Evolutionary conservation across 2,329 filamentous ascomycete genomes (phyloP).

Genomic region (Epichloe sp.): DNA sequence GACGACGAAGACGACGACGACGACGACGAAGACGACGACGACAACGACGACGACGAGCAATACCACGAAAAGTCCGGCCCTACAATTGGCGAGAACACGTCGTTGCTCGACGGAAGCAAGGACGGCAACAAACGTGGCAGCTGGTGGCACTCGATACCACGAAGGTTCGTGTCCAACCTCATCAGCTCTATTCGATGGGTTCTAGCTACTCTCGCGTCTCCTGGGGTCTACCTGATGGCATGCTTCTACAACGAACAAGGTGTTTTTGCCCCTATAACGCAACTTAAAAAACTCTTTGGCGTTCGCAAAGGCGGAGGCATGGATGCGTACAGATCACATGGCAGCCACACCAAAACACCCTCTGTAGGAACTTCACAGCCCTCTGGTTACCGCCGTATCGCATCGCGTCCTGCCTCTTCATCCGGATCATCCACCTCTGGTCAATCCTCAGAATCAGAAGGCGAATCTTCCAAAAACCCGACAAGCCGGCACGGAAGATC

Average conservation of each 20-base stretch:
- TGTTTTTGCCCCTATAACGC: constrained; percentile 63
- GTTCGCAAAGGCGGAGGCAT: constrained; percentile 26
- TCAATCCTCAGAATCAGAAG: constrained; percentile 59
- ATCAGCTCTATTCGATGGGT: constrained; percentile 68
- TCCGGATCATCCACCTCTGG: constrained; percentile 45
- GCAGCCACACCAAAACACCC: background rate
- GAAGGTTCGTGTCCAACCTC: constrained; percentile 57
- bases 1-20: constrained; percentile 26
- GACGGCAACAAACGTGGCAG: constrained; percentile 24
- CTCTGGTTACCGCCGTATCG: constrained; percentile 15
- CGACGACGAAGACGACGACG: constrained; percentile 23
- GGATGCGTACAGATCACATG: constrained; percentile 2
- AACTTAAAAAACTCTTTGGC: constrained; percentile 55
- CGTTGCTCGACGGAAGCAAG: constrained; percentile 34
- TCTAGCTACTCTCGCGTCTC: constrained; percentile 63
- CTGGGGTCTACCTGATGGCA: constrained; percentile 69
- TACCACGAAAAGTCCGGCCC: constrained; percentile 21
- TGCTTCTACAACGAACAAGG: constrained; percentile 74
- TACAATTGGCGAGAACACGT: constrained; percentile 47
- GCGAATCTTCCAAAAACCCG: constrained; percentile 30
- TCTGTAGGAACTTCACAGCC: constrained; percentile 7
- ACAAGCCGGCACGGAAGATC: constrained; percentile 44
- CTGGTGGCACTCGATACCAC: constrained; percentile 46
- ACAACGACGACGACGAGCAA: constrained; percentile 23
- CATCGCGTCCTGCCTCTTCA: constrained; percentile 14